Percentiles rank a stretch among this genome's conserved stretches.
Conservation (phyloP, 2,329 filamentous ascomycete species). For the Penicillium sp. region DNA sequence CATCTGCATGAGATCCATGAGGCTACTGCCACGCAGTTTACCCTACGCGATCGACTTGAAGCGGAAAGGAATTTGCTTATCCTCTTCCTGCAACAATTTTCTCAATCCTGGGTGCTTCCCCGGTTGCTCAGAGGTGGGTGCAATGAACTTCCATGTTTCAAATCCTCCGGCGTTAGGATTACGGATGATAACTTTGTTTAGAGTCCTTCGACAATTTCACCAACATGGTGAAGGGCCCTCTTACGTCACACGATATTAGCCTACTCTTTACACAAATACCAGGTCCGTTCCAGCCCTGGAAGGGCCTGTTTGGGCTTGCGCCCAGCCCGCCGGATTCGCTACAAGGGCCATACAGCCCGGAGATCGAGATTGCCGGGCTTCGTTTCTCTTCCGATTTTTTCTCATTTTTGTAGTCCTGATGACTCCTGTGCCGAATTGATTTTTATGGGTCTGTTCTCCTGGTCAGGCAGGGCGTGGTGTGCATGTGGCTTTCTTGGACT, state of each 20-base stretch:
- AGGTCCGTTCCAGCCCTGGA: neutral
- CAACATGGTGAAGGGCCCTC: neutral
- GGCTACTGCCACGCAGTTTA: neutral
- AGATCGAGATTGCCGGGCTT: neutral
- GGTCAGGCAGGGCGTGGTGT: neutral
- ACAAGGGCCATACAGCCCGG: neutral
- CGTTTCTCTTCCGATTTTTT: neutral
- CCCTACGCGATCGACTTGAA: neutral
- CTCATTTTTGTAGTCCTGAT: neutral
- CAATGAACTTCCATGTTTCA: neutral
- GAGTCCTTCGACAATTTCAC: neutral
- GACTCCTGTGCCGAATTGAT: neutral
- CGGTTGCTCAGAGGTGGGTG: neutral
- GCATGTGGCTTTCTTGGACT: neutral
- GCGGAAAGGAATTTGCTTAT: neutral
- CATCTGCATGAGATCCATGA: neutral
- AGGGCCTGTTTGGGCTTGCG: neutral
- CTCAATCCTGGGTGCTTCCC: neutral
- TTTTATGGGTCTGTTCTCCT: neutral
- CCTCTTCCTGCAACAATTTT: neutral
- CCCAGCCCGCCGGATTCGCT: neutral
- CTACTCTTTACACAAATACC: neutral
- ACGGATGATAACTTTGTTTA: neutral
- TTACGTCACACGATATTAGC: neutral
- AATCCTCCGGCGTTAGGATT: neutral